A percentile compares a stretch with the other conserved stretches of the same genome.
These are phyloP conservation scores for Cladophialophora yegresii DNA, from an alignment of 2,329 filamentous ascomycete genomes.

Conservation along the genomic window DNA sequence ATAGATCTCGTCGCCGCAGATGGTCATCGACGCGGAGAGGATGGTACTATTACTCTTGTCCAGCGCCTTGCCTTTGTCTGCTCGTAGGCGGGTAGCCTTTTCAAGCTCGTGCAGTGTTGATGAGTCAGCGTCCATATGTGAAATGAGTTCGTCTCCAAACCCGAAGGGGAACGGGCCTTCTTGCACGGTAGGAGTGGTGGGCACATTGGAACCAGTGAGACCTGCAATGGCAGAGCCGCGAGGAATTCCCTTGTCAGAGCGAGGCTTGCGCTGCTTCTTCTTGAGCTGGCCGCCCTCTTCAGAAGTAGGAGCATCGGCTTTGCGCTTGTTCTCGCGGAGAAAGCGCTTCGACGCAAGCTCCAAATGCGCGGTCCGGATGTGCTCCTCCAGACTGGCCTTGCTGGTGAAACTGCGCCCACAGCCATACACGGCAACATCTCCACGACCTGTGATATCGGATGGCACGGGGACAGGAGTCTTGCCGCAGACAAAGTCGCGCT, in stretches of 20 bases:
- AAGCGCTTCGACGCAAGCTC: slow-evolving; percentile 54
- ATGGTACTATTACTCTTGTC: slow-evolving; percentile 22
- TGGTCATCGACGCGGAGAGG: slow-evolving; percentile 33
- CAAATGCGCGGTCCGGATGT: slow-evolving; percentile 79
- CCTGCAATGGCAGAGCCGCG: slow-evolving; percentile 35
- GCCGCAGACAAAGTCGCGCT: slow-evolving; percentile 76
- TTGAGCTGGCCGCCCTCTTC: slow-evolving; percentile 21
- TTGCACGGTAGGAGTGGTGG: slow-evolving; percentile 35
- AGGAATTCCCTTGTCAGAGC: slow-evolving; percentile 35
- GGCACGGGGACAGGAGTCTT: slow-evolving; percentile 61
- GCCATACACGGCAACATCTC: slow-evolving; percentile 55
- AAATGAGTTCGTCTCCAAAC: neutral
- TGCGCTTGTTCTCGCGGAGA: slow-evolving; percentile 45
- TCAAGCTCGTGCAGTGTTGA: neutral
- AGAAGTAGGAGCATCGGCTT: slow-evolving; percentile 39
- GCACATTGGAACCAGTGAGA: slow-evolving; percentile 42
- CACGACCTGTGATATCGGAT: slow-evolving; percentile 66
- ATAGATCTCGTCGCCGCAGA: slow-evolving; percentile 32
- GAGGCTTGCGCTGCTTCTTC: slow-evolving; percentile 31
- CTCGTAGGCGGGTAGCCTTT: neutral
- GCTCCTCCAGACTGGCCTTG: slow-evolving; percentile 78
- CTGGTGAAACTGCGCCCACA: slow-evolving; percentile 76
- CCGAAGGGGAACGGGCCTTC: slow-evolving; percentile 7
- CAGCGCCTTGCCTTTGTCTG: neutral
- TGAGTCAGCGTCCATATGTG: neutral